phyloP scores from a whole-genome alignment of 257 asterid genomes.

The Lycium barbarum region DNA sequence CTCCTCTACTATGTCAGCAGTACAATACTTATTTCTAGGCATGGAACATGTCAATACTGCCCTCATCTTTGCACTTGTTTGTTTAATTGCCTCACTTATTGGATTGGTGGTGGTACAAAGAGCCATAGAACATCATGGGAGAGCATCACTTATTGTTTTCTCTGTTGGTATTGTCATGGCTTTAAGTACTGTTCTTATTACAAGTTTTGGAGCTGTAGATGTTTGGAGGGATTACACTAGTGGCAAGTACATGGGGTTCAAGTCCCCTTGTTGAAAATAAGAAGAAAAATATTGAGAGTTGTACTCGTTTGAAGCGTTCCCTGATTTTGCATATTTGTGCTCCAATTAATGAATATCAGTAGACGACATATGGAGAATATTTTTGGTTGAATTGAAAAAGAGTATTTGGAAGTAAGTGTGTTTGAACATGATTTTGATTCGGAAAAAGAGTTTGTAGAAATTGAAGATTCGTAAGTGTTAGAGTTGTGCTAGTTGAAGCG shows the following conservation, averaged over 20 bases:
- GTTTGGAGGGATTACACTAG: conserved; percentile 70
- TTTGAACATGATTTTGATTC: background rate
- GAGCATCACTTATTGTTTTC: conserved; percentile 86
- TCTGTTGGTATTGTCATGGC: conserved; percentile 87
- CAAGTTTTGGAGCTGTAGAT: conserved; percentile 71
- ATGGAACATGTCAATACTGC: conserved; percentile 68
- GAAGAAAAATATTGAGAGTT: background rate
- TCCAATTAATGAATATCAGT: background rate
- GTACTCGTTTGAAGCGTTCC: background rate
- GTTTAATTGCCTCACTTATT: conserved; percentile 65
- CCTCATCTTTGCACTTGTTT: conserved; percentile 54
- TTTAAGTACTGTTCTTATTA: conserved; percentile 73
- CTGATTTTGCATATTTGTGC: background rate
- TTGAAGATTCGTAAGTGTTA: background rate
- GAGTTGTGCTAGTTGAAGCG: background rate
- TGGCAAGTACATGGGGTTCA: conserved; percentile 87
- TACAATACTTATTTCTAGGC: conserved; percentile 75
- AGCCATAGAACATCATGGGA: conserved; percentile 68
- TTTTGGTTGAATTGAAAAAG: background rate
- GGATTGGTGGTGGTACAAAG: conserved; percentile 70
- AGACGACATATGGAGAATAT: background rate
- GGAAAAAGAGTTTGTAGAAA: background rate
- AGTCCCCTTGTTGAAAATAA: conserved; percentile 61
- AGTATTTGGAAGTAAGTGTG: background rate
- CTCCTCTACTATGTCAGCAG: conserved; percentile 92